Evolutionary conservation across 305 asterid genomes (phyloP), one percentile per base, ranked within the genome.

Genomic region (Fraxinus xanthoxyloides): DNA sequence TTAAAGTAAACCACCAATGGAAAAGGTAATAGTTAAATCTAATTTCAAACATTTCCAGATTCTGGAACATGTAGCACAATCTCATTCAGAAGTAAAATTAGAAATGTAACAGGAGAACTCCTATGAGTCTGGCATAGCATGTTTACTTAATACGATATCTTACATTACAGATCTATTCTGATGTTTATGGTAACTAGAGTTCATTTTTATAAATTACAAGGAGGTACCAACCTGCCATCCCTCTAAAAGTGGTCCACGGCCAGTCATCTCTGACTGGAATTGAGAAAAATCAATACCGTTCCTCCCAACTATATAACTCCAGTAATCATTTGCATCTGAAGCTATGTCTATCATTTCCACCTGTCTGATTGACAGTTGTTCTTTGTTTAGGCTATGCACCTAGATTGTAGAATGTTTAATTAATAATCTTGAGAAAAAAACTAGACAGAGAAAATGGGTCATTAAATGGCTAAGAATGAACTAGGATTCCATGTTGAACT

Each of bases 281-380:
- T 80, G 93, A 74, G 97, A 86, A 21, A 93, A 85, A 85, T 93
- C 94, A 43, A 85, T 83, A 80, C 80, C 59, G 86, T 86, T 89
- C 51, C 89, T 87, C 38, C 98, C 98, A 75, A 93, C 75, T 30
- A 93, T 82, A 85, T 92, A 93, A 86, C 98, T 92, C 99, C 98
- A 95, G 76, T 93, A 95, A 81, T 95, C 99, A 65, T 80, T 91
- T 28, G 91, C 31, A 78, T 84, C 87, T 8, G 93, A 79, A 75
- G 97, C 94, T 81, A 95, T 93, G 84, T 93, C 95, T 21, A 95
- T 85, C 85, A 69, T 84, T 86, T 95, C 98, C 77, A 93, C 89
- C 87, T 90, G 89, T 87, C 93, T 92, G 80, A 82, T 34, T 77
- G 92, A 92, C 83, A 95, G 81, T 81, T 93, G 92, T 82, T 89